Evolutionary conservation across 331 rosid genomes (phyloP), one percentile per base, ranked within the genome.

Genomic region (Spiraea crenata): DNA sequence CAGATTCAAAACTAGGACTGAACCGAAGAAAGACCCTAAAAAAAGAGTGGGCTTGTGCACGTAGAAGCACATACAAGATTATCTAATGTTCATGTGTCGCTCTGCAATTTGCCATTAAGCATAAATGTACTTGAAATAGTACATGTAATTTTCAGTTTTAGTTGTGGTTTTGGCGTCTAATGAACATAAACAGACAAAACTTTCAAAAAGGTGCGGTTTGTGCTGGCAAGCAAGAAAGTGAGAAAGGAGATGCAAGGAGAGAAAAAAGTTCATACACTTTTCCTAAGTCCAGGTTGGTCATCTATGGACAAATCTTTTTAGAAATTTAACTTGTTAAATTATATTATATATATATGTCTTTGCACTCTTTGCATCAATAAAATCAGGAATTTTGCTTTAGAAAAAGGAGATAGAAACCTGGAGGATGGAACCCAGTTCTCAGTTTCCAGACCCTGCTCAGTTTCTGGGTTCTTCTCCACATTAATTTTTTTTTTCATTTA

Each of bases 261-360:
- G 83, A 83, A 85, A 88, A 88, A 87, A 74, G 92, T 65, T 78
- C 15, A 74, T 57, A 59, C 25, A 77, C 90, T 85, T 90, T 90
- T 82, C 75, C 79, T 67, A 74, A 84, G 79, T 77, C 77, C 79
- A 68, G 65, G 75, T 77, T 74, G 75, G 77, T 75, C 52, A 74
- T 70, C 55, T 69, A 20, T 55, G 74, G 64, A 41, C 63, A 55
- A 41, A 55, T 69, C 54, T 42, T 41, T 55, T 25, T 64, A 40
- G 65, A 63, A 48, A 41, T 71, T 46, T 71, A 48, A 45, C 60
- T 68, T 67, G 19, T 17, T 40, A 16, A 74, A 50, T 9, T 40
- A 37, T 60, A 14, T 7, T 39, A 7, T 19, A 41, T 69, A 41
- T 69, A 41, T 20, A 9, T 25, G 31, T 25, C 31, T 25, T 25